Base-by-base conservation (phyloP, 306 rosid species). In the Cercis canadensis region DNA sequence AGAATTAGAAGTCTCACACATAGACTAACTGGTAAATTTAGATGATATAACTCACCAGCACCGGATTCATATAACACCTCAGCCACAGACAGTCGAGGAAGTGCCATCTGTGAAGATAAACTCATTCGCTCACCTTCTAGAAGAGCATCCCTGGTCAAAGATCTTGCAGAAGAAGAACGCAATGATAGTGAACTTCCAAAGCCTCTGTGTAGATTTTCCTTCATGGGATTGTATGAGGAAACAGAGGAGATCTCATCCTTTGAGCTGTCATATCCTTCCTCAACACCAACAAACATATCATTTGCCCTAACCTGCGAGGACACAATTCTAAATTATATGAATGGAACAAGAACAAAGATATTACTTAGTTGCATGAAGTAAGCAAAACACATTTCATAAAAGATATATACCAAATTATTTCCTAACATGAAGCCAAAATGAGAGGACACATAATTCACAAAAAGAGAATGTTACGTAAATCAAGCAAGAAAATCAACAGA, bases 191-290 rank as follows among this genome's bases (percentile, higher is more conserved):
- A 89, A 85, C 97, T 91, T 75, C 89, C 97, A 66, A 89, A 86
- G 74, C 88, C 82, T 89, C 86, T 89, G 70, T 80, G 75, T 44
- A 90, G 29, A 64, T 76, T 78, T 62, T 86, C 97, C 85, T 78
- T 94, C 78, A 72, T 69, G 36, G 92, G 96, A 51, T 82, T 95
- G 87, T 82, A 95, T 6, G 99, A 95, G n/a, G 99, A 91, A 74
- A 95, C 96, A 19, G 99, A 95, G 19, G 96, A 91, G 64, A 86
- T 72, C 73, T 95, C 99, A 79, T 95, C 99, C 75, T 85, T 91
- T 36, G 97, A 86, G 89, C 99, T 91, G 59, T 91, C 97, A 81
- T 95, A 89, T 54, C 85, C 99, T 64, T 95, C 99, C 79, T 91
- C 99, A 73, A 76, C 24, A 29, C 85, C 96, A 74, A 86, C 97